phyloP scores from a whole-genome alignment of 768 basidiomycete genomes.

The Russula abietina region DNA sequence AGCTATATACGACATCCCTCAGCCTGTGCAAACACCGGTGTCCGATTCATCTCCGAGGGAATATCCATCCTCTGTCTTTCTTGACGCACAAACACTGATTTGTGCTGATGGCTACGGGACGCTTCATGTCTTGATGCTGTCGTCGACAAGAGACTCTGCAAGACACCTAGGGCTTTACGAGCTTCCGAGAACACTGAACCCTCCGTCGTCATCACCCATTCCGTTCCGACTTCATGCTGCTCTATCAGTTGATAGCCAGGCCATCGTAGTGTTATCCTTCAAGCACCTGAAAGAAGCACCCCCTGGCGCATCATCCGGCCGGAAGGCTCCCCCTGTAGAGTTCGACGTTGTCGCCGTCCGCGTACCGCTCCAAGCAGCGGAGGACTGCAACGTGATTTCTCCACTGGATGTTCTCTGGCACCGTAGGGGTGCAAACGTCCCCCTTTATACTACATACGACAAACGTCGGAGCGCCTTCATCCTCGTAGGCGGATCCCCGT shows the following conservation, averaged over 20 bases:
- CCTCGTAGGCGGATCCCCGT: conserved; percentile 53
- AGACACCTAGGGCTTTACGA: conserved; percentile 49
- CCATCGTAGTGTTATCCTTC: conserved; percentile 54
- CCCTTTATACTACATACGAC: conserved; percentile 50
- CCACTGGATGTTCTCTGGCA: conserved; percentile 60
- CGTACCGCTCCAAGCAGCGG: conserved; percentile 41
- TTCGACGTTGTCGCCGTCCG: conserved; percentile 65
- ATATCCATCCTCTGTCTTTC: conserved; percentile 66
- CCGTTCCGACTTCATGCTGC: conserved; percentile 45
- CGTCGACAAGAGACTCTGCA: conserved; percentile 34
- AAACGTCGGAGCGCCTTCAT: conserved; percentile 43
- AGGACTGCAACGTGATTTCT: conserved; percentile 32
- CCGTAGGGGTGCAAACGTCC: conserved; percentile 64
- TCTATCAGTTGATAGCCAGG: conserved; percentile 34
- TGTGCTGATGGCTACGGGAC: conserved; percentile 68
- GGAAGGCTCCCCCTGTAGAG: conserved; percentile 33
- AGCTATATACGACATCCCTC: conserved; percentile 55
- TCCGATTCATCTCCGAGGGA: conserved; percentile 47
- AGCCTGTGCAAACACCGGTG: conserved; percentile 40
- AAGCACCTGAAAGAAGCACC: conserved; percentile 32
- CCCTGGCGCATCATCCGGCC: neutral
- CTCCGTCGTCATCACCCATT: conserved; percentile 29
- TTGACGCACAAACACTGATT: conserved; percentile 44
- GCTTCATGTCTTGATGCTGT: conserved; percentile 53
- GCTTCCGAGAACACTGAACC: conserved; percentile 30